Conservation (phyloP, 192 early-diverging fungal species). For the Thoreauomyces humboldtii region DNA sequence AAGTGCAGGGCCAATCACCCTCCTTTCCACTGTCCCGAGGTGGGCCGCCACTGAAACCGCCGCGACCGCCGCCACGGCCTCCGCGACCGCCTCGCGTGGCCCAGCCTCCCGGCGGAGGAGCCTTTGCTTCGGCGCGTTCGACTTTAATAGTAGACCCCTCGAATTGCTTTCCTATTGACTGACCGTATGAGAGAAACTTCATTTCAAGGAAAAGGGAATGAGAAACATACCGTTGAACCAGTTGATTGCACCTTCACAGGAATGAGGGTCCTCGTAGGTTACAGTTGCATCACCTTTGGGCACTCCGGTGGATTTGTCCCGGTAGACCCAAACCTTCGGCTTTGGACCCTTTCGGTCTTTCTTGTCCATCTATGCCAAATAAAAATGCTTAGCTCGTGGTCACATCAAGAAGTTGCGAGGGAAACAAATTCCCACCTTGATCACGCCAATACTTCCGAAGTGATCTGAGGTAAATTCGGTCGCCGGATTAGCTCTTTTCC, state of each 20-base stretch:
- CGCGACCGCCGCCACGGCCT: constrained; percentile 48
- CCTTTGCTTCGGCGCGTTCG: constrained; percentile 59
- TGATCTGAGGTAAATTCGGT: too few species aligned
- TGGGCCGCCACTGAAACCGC: constrained; percentile 43
- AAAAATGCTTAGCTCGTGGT: constrained; percentile 15
- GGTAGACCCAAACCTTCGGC: constrained; percentile 73
- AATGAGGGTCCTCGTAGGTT: constrained; percentile 72
- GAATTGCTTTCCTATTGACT: constrained; percentile 51
- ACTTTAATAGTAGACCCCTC: constrained; percentile 59
- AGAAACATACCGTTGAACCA: constrained; percentile 62
- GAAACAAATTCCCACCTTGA: constrained; percentile 47
- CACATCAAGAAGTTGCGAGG: background rate
- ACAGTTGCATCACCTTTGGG: constrained; percentile 79
- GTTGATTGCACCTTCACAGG: constrained; percentile 68
- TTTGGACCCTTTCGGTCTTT: constrained; percentile 59
- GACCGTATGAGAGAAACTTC: background rate
- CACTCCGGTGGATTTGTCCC: constrained; percentile 55
- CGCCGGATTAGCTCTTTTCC: too few species aligned
- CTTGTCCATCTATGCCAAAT: constrained; percentile 21
- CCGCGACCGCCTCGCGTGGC: constrained; percentile 36
- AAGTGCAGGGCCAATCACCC: constrained; percentile 45
- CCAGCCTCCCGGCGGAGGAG: constrained; percentile 39
- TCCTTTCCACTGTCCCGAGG: constrained; percentile 42
- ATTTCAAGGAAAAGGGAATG: background rate
- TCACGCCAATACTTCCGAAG: constrained; percentile 69